Percentiles rank a stretch among this genome's conserved stretches.
Evolutionary conservation across 2,329 filamentous ascomycete species (phyloP).

Genomic region (Calonectria pauciramosa): DNA sequence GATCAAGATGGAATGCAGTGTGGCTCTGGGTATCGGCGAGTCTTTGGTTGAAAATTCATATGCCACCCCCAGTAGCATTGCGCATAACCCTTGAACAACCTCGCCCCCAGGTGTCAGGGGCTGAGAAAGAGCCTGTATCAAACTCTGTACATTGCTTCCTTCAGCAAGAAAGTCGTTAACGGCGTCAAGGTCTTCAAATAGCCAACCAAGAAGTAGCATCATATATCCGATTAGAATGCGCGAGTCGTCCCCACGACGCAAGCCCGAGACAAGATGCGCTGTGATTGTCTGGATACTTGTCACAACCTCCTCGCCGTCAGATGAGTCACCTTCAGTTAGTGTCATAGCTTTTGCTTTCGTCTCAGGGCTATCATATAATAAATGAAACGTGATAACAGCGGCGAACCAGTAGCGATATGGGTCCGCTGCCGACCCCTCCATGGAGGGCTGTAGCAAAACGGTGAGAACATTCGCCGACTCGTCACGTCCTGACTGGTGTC

Average conservation of each 20-base stretch:
- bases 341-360: conserved; percentile 85
- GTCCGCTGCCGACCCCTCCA: conserved; percentile 75
- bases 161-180: conserved; percentile 95
- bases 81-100: conserved; percentile 85
- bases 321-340: conserved; percentile 90
- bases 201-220: conserved; percentile 89
- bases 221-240: conserved; percentile 87
- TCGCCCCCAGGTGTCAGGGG: conserved; percentile 70
- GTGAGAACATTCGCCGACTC: conserved; percentile 91
- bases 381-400: conserved; percentile 85
- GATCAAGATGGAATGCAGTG: conserved; percentile 82
- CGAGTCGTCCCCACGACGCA: conserved; percentile 83
- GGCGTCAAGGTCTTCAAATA: conserved; percentile 92
- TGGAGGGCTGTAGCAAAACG: conserved; percentile 79
- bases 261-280: conserved; percentile 84
- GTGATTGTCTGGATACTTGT: conserved; percentile 92
- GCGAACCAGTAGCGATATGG: conserved; percentile 94
- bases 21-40: conserved; percentile 87
- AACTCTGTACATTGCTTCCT: conserved; percentile 89
- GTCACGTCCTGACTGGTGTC: conserved; percentile 81
- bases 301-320: conserved; percentile 92
- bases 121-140: conserved; percentile 80
- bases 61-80: conserved; percentile 86
- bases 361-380: conserved; percentile 83
- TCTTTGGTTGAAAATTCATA: conserved; percentile 99